Base-by-base conservation (phyloP, 768 basidiomycete species). In the Phylloporus rhodoxanthus region DNA sequence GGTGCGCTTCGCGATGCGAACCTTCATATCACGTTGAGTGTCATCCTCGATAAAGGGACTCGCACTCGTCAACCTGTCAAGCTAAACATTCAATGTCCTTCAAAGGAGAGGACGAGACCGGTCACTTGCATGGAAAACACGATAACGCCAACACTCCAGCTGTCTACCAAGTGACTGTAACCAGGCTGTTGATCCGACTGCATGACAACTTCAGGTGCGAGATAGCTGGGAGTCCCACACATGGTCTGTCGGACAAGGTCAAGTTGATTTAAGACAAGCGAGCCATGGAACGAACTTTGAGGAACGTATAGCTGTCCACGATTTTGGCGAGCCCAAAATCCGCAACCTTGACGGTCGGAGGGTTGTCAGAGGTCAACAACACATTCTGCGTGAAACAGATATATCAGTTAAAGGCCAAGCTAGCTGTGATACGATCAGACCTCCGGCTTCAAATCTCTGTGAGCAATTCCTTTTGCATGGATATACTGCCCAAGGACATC, bases 261-360 rank as follows among this genome's bases (percentile, higher is more conserved):
- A 57, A 25, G 26, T 47, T 20, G n/a, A 30, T 39, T 41, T 32
- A 14, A 3, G 42, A 15, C 11, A 33, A 43, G 14, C 20, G 17
- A 34, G 34, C 5, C n/a, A 33, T 13, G 20, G 5, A 23, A 66
- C 81, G 14, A 55, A 91, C 90, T 56, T 77, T 77, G 11, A 91
- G 69, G 78, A 87, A 85, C 0, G 87, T 91, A 56, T 80, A 63
- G 54, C 81, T 83, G 54, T 90, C 83, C 20, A 90, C 82, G n/a
- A 86, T 81, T 65, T 98, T 99, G 1, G 95, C 94, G 7, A 97
- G 79, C 4, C 95, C 95, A 63, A 96, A 99, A 67, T 97, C 95
- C 2, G 95, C 94, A 14, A 97, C 85, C 63, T 97, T 97, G 57
- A 90, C 81, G 1, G 70, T 67, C 0, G 87, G 87, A 0, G 87